Percentiles rank a stretch among this genome's conserved stretches.
These are phyloP conservation scores for Phaseolus coccineus DNA, from an alignment of 331 rosid genomes.

Conservation along the genomic window DNA sequence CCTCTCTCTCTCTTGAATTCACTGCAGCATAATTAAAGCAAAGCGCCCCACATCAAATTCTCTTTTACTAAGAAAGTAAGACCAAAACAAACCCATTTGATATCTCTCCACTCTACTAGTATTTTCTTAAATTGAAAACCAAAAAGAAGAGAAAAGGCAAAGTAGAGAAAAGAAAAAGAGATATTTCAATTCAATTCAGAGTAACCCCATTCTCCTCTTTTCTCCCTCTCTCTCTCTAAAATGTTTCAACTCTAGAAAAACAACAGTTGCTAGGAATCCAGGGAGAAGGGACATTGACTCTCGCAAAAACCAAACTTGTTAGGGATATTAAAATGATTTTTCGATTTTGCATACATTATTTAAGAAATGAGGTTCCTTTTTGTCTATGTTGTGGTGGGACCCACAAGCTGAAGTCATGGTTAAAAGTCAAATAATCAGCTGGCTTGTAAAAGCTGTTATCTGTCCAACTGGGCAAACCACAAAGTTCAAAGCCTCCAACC, in stretches of 20 bases:
- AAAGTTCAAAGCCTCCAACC: slow-evolving; percentile 21
- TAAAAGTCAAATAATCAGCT: slow-evolving; percentile 71
- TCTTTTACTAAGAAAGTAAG: slow-evolving; percentile 52
- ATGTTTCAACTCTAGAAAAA: slow-evolving; percentile 42
- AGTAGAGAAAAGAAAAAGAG: slow-evolving; percentile 15
- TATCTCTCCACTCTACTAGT: slow-evolving; percentile 37
- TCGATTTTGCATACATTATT: slow-evolving; percentile 31
- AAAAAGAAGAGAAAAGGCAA: slow-evolving; percentile 14
- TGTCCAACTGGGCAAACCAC: slow-evolving; percentile 57
- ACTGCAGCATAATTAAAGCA: slow-evolving; percentile 52
- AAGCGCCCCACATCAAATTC: slow-evolving; percentile 54
- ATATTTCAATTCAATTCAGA: slow-evolving; percentile 39
- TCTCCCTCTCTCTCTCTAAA: slow-evolving; percentile 34
- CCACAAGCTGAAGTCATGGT: slow-evolving; percentile 51
- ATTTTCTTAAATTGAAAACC: slow-evolving; percentile 42
- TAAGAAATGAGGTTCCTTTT: slow-evolving; percentile 37
- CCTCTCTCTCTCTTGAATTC: slow-evolving; percentile 39
- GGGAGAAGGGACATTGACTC: slow-evolving; percentile 77
- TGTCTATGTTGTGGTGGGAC: slow-evolving; percentile 56
- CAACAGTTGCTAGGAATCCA: slow-evolving; percentile 46
- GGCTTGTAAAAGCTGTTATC: slow-evolving; percentile 67
- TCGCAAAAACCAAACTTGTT: slow-evolving; percentile 54
- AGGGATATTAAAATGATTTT: slow-evolving; percentile 38
- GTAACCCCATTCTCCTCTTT: slow-evolving; percentile 19
- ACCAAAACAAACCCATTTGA: slow-evolving; percentile 57